phyloP scores from a whole-genome alignment of 805 yeast genomes.

The Komagataella mondaviorum region DNA sequence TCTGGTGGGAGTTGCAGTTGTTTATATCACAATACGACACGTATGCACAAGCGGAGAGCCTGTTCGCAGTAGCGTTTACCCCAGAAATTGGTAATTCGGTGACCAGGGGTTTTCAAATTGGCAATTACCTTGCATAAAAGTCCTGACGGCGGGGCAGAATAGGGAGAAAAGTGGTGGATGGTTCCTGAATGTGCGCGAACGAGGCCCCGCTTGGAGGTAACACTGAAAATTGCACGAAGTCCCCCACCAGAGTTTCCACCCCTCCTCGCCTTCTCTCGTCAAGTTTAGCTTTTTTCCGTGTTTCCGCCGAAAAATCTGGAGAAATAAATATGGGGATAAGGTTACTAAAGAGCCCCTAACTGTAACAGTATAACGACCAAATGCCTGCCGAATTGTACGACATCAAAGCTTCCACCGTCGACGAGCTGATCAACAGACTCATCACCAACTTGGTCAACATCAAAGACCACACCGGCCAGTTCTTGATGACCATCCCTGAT shows the following conservation, averaged over 20 bases:
- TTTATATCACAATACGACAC: not conserved
- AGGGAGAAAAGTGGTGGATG: not conserved
- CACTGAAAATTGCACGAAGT: not conserved
- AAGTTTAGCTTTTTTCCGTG: not conserved
- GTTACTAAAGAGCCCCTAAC: not conserved
- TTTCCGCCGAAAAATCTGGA: not conserved
- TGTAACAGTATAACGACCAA: not conserved
- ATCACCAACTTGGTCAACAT: conserved; percentile 16
- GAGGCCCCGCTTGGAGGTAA: not conserved
- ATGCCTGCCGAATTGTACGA: conserved; percentile 10
- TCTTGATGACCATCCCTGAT: conserved; percentile 11
- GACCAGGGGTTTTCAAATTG: not conserved
- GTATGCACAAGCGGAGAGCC: not conserved
- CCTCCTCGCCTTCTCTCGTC: not conserved
- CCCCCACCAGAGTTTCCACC: not conserved
- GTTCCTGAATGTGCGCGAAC: not conserved
- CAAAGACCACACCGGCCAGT: conserved; percentile 18
- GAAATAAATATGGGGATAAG: not conserved
- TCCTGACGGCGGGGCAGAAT: not conserved
- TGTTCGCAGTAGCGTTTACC: not conserved
- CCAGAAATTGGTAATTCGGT: not conserved
- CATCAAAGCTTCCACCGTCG: conserved; percentile 7
- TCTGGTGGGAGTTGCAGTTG: not conserved
- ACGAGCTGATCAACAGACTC: conserved; percentile 8
- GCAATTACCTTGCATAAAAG: not conserved